phyloP scores from a whole-genome alignment of 1,284 basidiomycete genomes.

The Ustilago crameri region DNA sequence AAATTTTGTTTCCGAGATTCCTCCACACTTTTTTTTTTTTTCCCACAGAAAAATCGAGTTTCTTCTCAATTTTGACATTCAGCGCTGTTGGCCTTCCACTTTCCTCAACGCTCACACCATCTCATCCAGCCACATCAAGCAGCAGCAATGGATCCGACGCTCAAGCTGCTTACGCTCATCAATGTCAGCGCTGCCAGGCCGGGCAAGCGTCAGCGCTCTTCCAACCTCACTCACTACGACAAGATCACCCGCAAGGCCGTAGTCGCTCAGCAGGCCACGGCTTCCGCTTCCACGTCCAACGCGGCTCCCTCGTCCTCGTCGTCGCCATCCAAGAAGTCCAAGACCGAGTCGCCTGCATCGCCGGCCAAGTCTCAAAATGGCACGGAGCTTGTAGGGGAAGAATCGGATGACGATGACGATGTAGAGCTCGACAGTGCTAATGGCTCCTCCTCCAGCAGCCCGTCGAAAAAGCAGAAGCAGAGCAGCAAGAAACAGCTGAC shows the following conservation, averaged over 20 bases:
- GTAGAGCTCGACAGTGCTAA: conserved; percentile 6
- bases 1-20: neutral
- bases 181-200: conserved; percentile 83
- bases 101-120: conserved; percentile 8
- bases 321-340: conserved; percentile 30
- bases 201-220: conserved; percentile 69
- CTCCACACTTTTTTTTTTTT: conserved; percentile 13
- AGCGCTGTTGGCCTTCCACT: neutral
- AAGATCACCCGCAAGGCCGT: conserved; percentile 33
- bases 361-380: conserved; percentile 11
- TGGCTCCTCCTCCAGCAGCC: conserved; percentile 1
- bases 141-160: conserved; percentile 48
- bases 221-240: conserved; percentile 43
- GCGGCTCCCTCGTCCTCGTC: conserved; percentile 14
- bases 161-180: conserved; percentile 84
- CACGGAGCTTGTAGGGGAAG: conserved; percentile 28
- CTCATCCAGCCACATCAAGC: neutral
- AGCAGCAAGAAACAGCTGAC: conserved; percentile 25
- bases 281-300: conserved; percentile 34
- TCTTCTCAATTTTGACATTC: neutral
- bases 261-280: conserved; percentile 40
- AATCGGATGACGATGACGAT: conserved; percentile 41
- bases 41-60: neutral
- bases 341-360: neutral
- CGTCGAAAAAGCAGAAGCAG: conserved; percentile 19